Evolutionary conservation across 768 basidiomycete genomes (phyloP), one percentile per base, ranked within the genome.

Genomic region (Hortiboletus campestris): DNA sequence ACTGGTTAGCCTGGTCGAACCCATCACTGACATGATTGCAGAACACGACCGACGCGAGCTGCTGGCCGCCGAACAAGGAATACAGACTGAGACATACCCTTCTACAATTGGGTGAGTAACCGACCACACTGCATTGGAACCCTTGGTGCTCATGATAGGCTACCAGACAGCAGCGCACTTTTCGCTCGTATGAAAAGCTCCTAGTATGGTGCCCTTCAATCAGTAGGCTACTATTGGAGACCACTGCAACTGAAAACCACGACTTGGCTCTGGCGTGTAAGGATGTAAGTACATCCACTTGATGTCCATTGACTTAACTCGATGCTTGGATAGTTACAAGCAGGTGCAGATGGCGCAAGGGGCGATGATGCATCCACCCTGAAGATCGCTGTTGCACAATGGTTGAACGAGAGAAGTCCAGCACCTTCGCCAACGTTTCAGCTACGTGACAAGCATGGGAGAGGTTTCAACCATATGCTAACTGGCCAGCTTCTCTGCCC

Each of bases 401-500:
- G 59, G 62, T 19, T 63, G 8, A 55, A 48, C 0, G 20, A 36
- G 20, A 29, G 20, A 0, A 4, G 1, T 3, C 50, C 52, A 22
- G n/a, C n/a, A 16, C 46, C 49, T 10, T 19, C 41, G 3, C 52
- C 53, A 0, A 31, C 31, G 7, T 11, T 62, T 20, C 9, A 5
- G 1, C 4, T 28, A 1, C 3, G n/a, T 40, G 8, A 3, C 0
- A 17, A 29, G 34, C 2, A 53, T 48, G 36, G 5, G 8, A 16
- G 55, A 42, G 54, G 59, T 0, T 58, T 63, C 22, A 19, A 29
- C 3, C 46, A 63, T 8, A 35, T 58, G 2, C 7, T 28, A 12
- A 63, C 56, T 1, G 62, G 56, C 4, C 4, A n/a, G 7, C 38
- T 63, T 2, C 36, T 63, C 4, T 58, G 54, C 29, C 59, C 56